Evolutionary conservation across 2,329 filamentous ascomycete genomes (phyloP).

Genomic region (Raffaelea arxii): DNA sequence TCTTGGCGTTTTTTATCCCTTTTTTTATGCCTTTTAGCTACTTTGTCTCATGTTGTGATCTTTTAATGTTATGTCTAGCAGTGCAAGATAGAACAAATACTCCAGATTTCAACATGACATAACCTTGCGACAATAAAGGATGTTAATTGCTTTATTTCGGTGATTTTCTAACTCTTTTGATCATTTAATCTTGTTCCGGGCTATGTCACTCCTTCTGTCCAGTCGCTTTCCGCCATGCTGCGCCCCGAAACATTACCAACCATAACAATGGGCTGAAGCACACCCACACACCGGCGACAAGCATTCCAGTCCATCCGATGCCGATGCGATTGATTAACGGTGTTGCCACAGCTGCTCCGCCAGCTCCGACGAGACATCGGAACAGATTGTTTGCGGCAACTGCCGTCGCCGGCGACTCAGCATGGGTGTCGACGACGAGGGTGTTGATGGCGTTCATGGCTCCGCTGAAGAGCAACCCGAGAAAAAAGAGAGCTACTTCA

Average conservation of each 20-base stretch:
- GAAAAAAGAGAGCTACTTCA: conserved; percentile 15
- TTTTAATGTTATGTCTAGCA: too few species aligned
- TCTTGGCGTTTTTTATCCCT: too few species aligned
- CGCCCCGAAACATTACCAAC: conserved; percentile 16
- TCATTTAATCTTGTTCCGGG: too few species aligned
- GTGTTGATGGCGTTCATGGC: conserved; percentile 15
- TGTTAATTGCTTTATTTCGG: too few species aligned
- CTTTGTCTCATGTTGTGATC: too few species aligned
- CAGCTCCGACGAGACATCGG: conserved; percentile 17
- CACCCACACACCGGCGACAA: conserved; percentile 16
- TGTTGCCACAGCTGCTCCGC: conserved; percentile 15
- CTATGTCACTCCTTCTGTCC: too few species aligned
- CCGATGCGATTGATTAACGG: conserved; percentile 17
- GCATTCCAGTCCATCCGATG: conserved; percentile 15
- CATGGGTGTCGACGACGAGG: conserved; percentile 13
- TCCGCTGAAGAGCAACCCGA: conserved; percentile 13
- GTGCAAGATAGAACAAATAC: too few species aligned
- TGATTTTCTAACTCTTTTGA: too few species aligned
- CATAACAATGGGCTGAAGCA: conserved; percentile 16
- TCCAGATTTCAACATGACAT: too few species aligned
- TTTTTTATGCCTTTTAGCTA: too few species aligned
- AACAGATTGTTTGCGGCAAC: conserved; percentile 16
- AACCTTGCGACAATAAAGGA: too few species aligned
- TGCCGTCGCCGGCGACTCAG: conserved; percentile 12
- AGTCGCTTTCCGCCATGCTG: conserved; percentile 15